Percentiles rank a stretch among this genome's conserved stretches.
Evolutionary conservation across 257 asterid genomes (phyloP).

Genomic region (Solanum etuberosum): DNA sequence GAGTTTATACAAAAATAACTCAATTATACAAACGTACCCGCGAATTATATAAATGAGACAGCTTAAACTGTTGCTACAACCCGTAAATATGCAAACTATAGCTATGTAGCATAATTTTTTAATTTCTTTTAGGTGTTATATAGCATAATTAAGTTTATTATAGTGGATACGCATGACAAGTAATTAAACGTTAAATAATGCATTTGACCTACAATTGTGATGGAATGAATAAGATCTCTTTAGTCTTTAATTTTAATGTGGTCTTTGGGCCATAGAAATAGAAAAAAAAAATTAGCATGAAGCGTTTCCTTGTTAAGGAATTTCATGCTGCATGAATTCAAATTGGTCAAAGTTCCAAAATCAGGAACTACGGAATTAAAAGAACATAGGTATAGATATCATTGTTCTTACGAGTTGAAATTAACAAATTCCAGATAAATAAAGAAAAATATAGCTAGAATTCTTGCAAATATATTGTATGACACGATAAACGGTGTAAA

Average conservation of each 20-base stretch:
- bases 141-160: too few relatives aligned
- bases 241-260: not conserved
- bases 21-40: too few relatives aligned
- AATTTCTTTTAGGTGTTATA: too few relatives aligned
- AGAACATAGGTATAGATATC: not conserved
- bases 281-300: not conserved
- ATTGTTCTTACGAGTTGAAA: not conserved
- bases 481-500: not conserved
- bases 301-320: not conserved
- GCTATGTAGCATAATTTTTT: too few relatives aligned
- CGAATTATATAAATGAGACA: too few relatives aligned
- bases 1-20: too few relatives aligned
- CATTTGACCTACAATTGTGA: not conserved
- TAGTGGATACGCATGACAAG: not conserved
- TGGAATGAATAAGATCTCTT: not conserved
- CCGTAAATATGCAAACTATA: too few relatives aligned
- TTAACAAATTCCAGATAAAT: not conserved
- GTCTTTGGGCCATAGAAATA: not conserved
- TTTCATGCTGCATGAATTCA: not conserved
- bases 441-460: not conserved
- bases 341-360: not conserved
- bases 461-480: not conserved
- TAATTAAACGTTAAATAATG: not conserved
- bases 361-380: not conserved
- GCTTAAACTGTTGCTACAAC: too few relatives aligned